Percentiles rank a stretch among this genome's conserved stretches.
Evolutionary conservation across 2,329 filamentous ascomycete species (phyloP).

Genomic region (Nannizzia gypsea): DNA sequence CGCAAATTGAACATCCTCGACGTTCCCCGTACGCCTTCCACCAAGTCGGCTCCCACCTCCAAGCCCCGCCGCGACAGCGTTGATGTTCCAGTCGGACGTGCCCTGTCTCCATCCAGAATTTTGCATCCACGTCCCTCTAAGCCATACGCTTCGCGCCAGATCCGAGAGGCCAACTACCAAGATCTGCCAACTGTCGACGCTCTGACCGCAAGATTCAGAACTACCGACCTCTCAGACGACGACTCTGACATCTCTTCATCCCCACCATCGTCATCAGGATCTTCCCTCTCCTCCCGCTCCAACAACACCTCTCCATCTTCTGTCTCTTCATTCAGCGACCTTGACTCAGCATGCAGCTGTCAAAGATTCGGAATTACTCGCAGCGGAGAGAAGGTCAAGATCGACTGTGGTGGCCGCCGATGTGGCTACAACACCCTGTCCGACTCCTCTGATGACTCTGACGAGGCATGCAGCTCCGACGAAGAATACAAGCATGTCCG

Average conservation of each 20-base stretch:
- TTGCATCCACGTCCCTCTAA: constrained; percentile 79
- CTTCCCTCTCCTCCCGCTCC: constrained; percentile 64
- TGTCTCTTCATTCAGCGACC: constrained; percentile 55
- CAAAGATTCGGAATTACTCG: constrained; percentile 95
- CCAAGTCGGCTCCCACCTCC: constrained; percentile 27
- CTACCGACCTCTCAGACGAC: constrained; percentile 58
- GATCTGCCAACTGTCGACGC: constrained; percentile 63
- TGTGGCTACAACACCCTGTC: constrained; percentile 58
- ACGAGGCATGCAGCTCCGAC: constrained; percentile 54
- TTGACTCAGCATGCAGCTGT: constrained; percentile 63
- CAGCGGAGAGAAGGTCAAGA: constrained; percentile 82
- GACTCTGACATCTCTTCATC: constrained; percentile 62
- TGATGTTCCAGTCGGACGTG: constrained; percentile 77
- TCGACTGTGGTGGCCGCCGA: constrained; percentile 82
- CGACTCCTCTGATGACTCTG: constrained; percentile 38
- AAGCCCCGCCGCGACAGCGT: constrained; percentile 31
- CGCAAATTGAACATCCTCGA: constrained; percentile 97
- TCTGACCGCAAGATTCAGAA: constrained; percentile 63
- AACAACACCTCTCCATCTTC: constrained; percentile 44
- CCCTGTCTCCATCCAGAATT: constrained; percentile 79
- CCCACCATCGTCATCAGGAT: constrained; percentile 53
- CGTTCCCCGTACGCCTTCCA: constrained; percentile 54
- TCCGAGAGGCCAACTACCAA: constrained; percentile 70
- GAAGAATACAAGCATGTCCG: constrained; percentile 29
- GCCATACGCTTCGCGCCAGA: constrained; percentile 74